Evolutionary conservation across 2,329 filamentous ascomycete genomes (phyloP), one percentile per base, ranked within the genome.

Genomic region (Colletotrichum lupini): DNA sequence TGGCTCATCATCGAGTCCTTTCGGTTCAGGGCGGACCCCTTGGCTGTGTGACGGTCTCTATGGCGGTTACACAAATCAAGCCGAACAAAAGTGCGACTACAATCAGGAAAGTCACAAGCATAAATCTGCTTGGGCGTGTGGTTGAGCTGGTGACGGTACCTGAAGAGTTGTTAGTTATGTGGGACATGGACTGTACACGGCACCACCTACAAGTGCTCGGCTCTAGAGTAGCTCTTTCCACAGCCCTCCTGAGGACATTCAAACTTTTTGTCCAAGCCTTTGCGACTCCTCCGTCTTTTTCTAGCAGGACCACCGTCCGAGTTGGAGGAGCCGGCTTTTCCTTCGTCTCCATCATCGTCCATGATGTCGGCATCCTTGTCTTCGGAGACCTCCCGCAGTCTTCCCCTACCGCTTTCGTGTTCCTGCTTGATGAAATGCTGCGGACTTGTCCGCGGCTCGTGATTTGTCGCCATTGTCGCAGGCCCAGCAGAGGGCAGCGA

Each of bases 91-190:
- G 94, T 92, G 64, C 96, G 93, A 74, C 92, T 91, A 83, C 97
- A 99, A 79, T 95, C 95, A 24, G 94, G 94, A 78, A 95, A 98
- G 80, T 97, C 94, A 86, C 97, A 98, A 79, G 91, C 91, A 81
- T 97, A 98, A 68, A 98, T 97, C 80, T 97, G 94, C 84, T 98
- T 98, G 22, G 96, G 96, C 70, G 94, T 93, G 84, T 98, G 97
- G 81, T 99, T 99, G 77, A 98, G 85, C 84, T 98, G 95, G 83
- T 98, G 96, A 58, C 97, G 92, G 84, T 98, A 91, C 58, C 90
- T 92, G 74, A 24, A 53, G 9, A 35, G 24, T 67, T 46, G 74
- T 84, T 73, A 82, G 79, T 68, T 7, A n/a, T 7, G 22, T 24
- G 35, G 42, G 52, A 6, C 52, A 11, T 8, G 42, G 32, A 11